Base-by-base conservation (phyloP, 2,329 filamentous ascomycete genomes). In the Arthrobotrys musiformis region DNA sequence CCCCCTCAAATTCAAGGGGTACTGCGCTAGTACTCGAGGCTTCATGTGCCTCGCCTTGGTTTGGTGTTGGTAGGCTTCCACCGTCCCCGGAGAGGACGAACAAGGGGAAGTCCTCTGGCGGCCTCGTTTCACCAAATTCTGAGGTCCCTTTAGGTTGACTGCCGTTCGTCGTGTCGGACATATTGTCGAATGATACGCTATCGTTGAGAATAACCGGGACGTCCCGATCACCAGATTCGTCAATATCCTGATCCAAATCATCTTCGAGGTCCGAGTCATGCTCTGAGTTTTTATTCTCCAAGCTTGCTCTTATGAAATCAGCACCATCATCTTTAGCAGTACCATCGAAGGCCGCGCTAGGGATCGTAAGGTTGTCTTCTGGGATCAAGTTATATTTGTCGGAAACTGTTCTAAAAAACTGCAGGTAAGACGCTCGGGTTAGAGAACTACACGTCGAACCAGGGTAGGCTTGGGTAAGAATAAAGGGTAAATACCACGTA, bases 381-480 rank as follows among this genome's bases (percentile, higher is more conserved):
- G 93, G 93, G 30, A 99, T 90, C 76, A 98, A 87, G 80, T 91
- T 91, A 84, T 97, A 97, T 80, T 91, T 88, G 83, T 99, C 95
- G 84, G 94, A 98, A 22, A 98, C 94, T 0, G 92, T 95, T 87
- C 97, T 98, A 87, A 98, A 99, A 82, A 99, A 91, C 80, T 81
- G 19, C 17, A 52, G 54, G 15, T 19, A 33, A 37, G 15, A 63
- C 2, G 3, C 22, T 56, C n/a, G 9, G 13, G 13, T 56, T 56
- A 56, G 33, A 19, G 7, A 42, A 4, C 37, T 15, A 22, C 15
- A 66, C n/a, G 46, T 19, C 8, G 28, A 26, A 30, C 9, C 9
- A 52, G 11, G 28, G 37, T 13, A 4, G 4, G 19, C 19, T 48
- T 9, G 44, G 15, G 37, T 6, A n/a, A 13, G 37, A 6, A 35